Evolutionary conservation across 768 basidiomycete genomes (phyloP).

Genomic region (Podaxis sp.): DNA sequence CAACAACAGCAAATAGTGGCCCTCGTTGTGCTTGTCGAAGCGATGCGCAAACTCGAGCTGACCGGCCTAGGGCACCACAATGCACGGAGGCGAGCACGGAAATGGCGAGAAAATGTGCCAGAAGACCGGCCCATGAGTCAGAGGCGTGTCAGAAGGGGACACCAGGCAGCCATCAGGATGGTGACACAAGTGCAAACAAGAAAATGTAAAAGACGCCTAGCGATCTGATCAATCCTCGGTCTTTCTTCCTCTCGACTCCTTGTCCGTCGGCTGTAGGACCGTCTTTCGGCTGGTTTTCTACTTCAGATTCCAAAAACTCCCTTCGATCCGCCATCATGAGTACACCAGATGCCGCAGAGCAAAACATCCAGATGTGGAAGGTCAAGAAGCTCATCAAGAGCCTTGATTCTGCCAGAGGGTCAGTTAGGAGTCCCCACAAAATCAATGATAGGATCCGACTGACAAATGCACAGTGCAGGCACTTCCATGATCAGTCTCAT

Average conservation of each 20-base stretch:
- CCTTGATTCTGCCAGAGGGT: constrained; percentile 92
- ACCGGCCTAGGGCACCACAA: background rate
- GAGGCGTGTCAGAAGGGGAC: background rate
- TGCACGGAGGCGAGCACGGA: background rate
- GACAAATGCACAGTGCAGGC: constrained; percentile 57
- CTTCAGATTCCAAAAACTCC: constrained; percentile 21
- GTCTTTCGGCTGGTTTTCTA: constrained; percentile 24
- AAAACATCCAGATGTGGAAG: constrained; percentile 98
- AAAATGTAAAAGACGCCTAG: constrained; percentile 21
- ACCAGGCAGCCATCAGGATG: constrained; percentile 1
- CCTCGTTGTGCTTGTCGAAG: background rate
- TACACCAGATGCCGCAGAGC: constrained; percentile 76
- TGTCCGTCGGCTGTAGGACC: constrained; percentile 17
- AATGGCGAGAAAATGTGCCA: background rate
- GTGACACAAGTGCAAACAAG: constrained; percentile 29
- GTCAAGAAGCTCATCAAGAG: constrained; percentile 99
- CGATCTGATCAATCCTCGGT: constrained; percentile 21
- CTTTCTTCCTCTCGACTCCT: constrained; percentile 18
- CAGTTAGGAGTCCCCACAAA: constrained; percentile 14
- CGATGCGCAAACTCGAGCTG: background rate
- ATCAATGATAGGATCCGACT: constrained; percentile 20
- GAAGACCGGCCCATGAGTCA: background rate
- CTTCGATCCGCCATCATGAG: constrained; percentile 55
- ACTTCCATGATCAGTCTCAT: constrained; percentile 99
- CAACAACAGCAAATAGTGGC: background rate